Base-by-base conservation (phyloP, 805 yeast genomes). In the Candida insectalens region DNA sequence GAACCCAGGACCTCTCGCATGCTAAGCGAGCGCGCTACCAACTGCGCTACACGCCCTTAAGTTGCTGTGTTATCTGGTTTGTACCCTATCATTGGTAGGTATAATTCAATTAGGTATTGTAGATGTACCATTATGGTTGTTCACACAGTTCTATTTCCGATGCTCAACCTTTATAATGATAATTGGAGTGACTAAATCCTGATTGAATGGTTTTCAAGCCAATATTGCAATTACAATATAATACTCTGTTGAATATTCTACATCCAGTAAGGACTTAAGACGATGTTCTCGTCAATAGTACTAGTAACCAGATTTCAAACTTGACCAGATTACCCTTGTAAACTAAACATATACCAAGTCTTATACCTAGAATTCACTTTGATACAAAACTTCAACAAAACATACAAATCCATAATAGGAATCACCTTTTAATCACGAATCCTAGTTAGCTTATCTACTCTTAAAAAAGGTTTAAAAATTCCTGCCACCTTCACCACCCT, bases 11-110 rank as follows among this genome's bases (percentile, higher is more conserved):
- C 82, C 82, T 74, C 67, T 66, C 64, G 71, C 82, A 69, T 74
- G 81, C 81, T 71, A 74, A 75, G 81, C 74, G 67, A 65, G 66
- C 79, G 81, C 80, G 79, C 80, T 74, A 74, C 82, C 82, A 74
- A 73, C 82, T 74, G 70, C 80, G 80, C 82, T 78, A 74, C 77
- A 70, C 77, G 79, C 81, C 81, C 79, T n/a, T n/a, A 48, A 19
- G 8, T 27, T 13, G 23, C 12, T 21, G 23, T 8, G 23, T 21
- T 21, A 21, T 8, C 12, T 8, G 7, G 23, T 12, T 21, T 21
- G 23, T 21, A 21, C 10, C 10, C 10, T 7, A 8, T 8, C 23
- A 21, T 21, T n/a, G n/a, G n/a, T n/a, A n/a, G 23, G 12, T 21
- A 21, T 21, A 12, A 21, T 21, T 8, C 23, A 21, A 21, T 8